Conservation (phyloP, 208 protist species). For the Jaenimonas drosophilae region DNA sequence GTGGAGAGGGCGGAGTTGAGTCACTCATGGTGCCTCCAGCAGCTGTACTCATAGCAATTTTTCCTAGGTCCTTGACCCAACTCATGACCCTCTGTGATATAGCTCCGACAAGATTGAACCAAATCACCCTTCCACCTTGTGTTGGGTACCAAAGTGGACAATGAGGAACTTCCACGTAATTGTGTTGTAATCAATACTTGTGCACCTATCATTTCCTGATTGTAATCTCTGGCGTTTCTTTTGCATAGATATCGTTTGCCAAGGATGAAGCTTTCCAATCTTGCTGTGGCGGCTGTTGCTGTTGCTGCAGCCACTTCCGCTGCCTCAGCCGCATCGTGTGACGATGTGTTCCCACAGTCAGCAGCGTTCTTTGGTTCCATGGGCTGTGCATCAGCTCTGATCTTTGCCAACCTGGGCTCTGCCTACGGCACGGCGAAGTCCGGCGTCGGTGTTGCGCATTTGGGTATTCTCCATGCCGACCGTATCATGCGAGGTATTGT, state of each 20-base stretch:
- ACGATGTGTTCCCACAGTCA: conserved; percentile 75
- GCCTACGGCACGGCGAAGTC: conserved; percentile 98
- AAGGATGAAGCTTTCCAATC: conserved; percentile 6
- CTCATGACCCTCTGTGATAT: no score
- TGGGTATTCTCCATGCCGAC: conserved; percentile 95
- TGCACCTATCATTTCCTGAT: neutral
- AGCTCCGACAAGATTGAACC: no score
- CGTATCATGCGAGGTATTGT: conserved; percentile 93
- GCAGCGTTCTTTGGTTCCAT: conserved; percentile 95
- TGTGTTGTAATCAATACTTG: neutral
- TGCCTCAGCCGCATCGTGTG: conserved; percentile 38
- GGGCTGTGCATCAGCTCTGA: conserved; percentile 87
- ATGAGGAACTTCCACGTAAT: conserved; percentile 11
- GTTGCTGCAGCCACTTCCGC: conserved; percentile 5
- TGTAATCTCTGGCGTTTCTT: neutral
- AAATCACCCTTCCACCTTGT: no score
- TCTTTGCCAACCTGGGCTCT: conserved; percentile 94
- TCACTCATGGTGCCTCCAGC: neutral
- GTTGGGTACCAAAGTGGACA: neutral
- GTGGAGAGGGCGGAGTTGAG: neutral
- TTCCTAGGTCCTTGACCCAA: no score
- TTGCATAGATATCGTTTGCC: no score
- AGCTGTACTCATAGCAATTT: neutral
- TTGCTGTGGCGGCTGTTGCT: conserved; percentile 2
- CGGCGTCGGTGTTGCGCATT: conserved; percentile 95